Conservation (phyloP, 2,329 filamentous ascomycete genomes). For the Colletotrichum filicis region DNA sequence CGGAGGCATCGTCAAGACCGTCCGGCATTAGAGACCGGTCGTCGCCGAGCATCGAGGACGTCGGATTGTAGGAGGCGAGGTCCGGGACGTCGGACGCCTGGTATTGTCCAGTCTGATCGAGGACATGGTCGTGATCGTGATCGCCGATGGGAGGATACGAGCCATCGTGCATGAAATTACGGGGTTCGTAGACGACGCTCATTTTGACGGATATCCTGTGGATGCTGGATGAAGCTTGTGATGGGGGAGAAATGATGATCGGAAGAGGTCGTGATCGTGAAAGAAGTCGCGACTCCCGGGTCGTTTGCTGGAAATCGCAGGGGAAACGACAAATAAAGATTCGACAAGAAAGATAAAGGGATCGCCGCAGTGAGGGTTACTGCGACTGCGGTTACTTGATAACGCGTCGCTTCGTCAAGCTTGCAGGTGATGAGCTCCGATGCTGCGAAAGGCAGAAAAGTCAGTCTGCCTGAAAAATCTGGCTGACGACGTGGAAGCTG, state of each 20-base stretch:
- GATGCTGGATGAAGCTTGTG: constrained; percentile 36
- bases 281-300: constrained; percentile 15
- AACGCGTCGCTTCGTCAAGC: constrained; percentile 26
- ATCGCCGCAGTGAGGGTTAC: constrained; percentile 3
- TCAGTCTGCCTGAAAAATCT: constrained; percentile 32
- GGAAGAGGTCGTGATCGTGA: constrained; percentile 24
- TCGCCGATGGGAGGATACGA: constrained; percentile 59
- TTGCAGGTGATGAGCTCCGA: constrained; percentile 20
- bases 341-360: neutral
- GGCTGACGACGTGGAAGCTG: constrained; percentile 18
- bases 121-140: constrained; percentile 48
- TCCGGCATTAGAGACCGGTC: constrained; percentile 51
- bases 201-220: constrained; percentile 46
- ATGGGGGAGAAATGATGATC: neutral
- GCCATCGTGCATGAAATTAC: constrained; percentile 60
- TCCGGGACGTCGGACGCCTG: constrained; percentile 55
- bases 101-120: constrained; percentile 44
- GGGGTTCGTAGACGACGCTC: constrained; percentile 64
- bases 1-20: constrained; percentile 46
- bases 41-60: constrained; percentile 50
- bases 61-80: constrained; percentile 55
- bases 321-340: neutral
- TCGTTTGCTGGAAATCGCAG: neutral
- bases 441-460: constrained; percentile 29
- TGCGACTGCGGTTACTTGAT: constrained; percentile 24